Evolutionary conservation across 2,329 filamentous ascomycete genomes (phyloP).

Genomic region (Phialophora macrospora): DNA sequence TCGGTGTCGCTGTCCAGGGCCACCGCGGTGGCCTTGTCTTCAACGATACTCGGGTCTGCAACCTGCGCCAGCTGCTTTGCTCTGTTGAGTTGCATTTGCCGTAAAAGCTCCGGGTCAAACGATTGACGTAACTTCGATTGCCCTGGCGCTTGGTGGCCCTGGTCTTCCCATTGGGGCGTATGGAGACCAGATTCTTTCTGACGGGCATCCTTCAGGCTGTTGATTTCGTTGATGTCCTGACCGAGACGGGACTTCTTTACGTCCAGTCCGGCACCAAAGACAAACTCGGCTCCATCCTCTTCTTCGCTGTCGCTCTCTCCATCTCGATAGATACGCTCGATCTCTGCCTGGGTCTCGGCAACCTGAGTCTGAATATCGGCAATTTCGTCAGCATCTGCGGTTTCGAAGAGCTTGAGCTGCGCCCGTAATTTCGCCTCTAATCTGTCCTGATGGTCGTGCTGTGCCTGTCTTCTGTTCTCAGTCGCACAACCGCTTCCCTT

Average conservation of each 20-base stretch:
- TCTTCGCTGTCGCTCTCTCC: conserved; percentile 33
- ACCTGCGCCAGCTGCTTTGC: neutral
- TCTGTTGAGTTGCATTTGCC: conserved; percentile 8
- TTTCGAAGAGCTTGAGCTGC: conserved; percentile 24
- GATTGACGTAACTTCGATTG: conserved; percentile 8
- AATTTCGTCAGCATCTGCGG: conserved; percentile 2
- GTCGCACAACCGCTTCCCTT: conserved; percentile 6
- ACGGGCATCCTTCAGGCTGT: conserved; percentile 24
- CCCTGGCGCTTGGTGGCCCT: conserved; percentile 14
- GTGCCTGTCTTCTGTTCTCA: conserved; percentile 22
- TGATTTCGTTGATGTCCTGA: conserved; percentile 26
- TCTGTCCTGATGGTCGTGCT: conserved; percentile 19
- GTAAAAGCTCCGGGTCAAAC: conserved; percentile 14
- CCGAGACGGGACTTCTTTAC: neutral
- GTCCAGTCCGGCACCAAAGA: conserved; percentile 24
- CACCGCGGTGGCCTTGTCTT: conserved; percentile 8
- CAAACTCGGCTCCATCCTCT: conserved; percentile 31
- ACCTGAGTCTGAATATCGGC: conserved; percentile 6
- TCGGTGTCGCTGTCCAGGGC: conserved; percentile 21
- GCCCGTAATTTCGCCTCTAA: conserved; percentile 11
- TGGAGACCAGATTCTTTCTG: conserved; percentile 11
- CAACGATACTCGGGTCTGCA: conserved; percentile 6
- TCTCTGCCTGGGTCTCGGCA: conserved; percentile 13
- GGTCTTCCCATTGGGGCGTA: conserved; percentile 9
- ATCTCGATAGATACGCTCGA: neutral